Evolutionary conservation across 352 stramenopile species (phyloP).

Genomic region (Pythium aristosporum): DNA sequence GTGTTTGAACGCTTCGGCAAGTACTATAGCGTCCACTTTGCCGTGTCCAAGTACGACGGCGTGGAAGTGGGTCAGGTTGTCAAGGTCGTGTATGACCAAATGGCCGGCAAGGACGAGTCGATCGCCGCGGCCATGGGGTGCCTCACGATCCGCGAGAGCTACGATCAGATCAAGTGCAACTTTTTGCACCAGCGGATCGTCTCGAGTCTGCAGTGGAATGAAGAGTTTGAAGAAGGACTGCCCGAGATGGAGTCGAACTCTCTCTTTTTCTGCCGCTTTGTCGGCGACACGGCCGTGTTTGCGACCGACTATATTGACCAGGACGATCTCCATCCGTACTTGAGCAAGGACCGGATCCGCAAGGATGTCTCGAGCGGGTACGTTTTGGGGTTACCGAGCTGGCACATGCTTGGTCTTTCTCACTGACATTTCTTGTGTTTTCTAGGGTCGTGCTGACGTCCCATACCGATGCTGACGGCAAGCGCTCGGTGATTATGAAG

Average conservation of each 20-base stretch:
- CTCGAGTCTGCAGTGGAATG: conserved; percentile 67
- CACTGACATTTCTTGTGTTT: not conserved
- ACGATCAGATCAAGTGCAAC: conserved; percentile 77
- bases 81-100: conserved; percentile 71
- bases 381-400: conserved; percentile 13
- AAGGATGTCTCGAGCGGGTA: conserved; percentile 73
- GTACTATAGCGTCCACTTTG: conserved; percentile 76
- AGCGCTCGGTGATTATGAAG: conserved; percentile 78
- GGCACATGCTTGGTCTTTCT: not conserved
- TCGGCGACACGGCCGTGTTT: conserved; percentile 62
- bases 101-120: conserved; percentile 60
- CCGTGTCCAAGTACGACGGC: conserved; percentile 70
- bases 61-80: conserved; percentile 62
- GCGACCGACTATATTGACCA: conserved; percentile 77
- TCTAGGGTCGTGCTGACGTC: conserved; percentile 59
- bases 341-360: conserved; percentile 64
- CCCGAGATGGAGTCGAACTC: conserved; percentile 74
- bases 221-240: conserved; percentile 41
- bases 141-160: conserved; percentile 66
- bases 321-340: conserved; percentile 76
- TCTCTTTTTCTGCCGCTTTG: conserved; percentile 63
- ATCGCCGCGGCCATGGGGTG: conserved; percentile 55
- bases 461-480: conserved; percentile 57
- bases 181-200: conserved; percentile 82
- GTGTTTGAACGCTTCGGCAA: conserved; percentile 85